These are phyloP conservation scores for Leccinellum luteum DNA, from an alignment of 768 basidiomycete species.

Conservation along the genomic window DNA sequence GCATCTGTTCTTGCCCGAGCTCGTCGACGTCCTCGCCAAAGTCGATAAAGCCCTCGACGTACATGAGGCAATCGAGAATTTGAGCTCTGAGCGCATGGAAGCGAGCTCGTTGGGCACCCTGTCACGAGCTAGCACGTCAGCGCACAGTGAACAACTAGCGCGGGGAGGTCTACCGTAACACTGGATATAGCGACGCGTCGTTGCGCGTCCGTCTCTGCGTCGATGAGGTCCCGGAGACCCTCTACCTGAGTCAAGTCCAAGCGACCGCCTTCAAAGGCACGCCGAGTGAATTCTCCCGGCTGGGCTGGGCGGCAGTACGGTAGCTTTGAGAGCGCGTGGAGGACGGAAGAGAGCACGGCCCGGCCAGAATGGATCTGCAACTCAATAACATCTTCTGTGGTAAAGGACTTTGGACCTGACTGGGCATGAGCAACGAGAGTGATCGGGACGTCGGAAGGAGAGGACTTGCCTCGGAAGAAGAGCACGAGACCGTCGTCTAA, in stretches of 20 bases:
- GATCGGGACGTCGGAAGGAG: background rate
- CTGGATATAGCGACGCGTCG: slow-evolving; percentile 67
- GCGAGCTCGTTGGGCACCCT: slow-evolving; percentile 63
- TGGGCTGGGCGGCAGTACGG: slow-evolving; percentile 74
- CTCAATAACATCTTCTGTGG: slow-evolving; percentile 79
- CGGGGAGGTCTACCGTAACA: slow-evolving; percentile 53
- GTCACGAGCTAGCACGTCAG: background rate
- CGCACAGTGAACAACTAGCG: background rate
- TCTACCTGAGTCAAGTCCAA: slow-evolving; percentile 89
- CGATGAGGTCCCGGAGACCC: slow-evolving; percentile 81
- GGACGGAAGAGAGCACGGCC: slow-evolving; percentile 71
- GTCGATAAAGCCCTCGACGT: slow-evolving; percentile 87
- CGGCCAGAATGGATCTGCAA: slow-evolving; percentile 86
- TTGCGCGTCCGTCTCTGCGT: slow-evolving; percentile 85
- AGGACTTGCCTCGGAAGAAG: slow-evolving; percentile 67
- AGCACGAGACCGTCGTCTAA: slow-evolving; percentile 82
- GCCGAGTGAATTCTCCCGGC: slow-evolving; percentile 85
- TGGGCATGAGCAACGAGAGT: background rate
- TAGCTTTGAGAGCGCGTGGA: slow-evolving; percentile 58
- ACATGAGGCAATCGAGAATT: slow-evolving; percentile 71
- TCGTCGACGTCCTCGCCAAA: slow-evolving; percentile 88
- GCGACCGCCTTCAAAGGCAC: slow-evolving; percentile 77
- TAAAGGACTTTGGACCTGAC: slow-evolving; percentile 76
- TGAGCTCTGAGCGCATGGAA: slow-evolving; percentile 64
- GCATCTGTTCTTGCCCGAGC: slow-evolving; percentile 73